Evolutionary conservation across 805 yeast species (phyloP).

Genomic region (Komagataella ulmi): DNA sequence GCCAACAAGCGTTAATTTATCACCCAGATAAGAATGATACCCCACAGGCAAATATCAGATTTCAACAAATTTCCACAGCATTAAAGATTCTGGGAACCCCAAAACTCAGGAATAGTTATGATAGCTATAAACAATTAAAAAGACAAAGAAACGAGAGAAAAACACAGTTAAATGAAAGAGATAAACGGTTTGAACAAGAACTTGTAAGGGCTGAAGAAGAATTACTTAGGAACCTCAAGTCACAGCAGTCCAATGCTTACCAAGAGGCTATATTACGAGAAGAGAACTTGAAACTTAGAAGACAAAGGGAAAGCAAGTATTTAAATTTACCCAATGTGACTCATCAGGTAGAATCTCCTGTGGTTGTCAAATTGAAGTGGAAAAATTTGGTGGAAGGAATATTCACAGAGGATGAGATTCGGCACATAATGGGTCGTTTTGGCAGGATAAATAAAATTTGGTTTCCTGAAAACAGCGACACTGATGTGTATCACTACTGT

Average conservation of each 20-base stretch:
- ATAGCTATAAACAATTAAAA: constrained; percentile 6
- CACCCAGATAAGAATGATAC: constrained; percentile 23
- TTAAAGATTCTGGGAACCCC: constrained; percentile 10
- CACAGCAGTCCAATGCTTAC: constrained; percentile 1
- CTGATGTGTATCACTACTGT: constrained; percentile 24
- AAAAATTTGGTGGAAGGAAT: constrained; percentile 22
- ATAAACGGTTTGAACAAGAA: constrained; percentile 12
- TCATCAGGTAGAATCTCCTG: constrained; percentile 1
- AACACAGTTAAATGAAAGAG: constrained; percentile 5
- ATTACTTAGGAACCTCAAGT: constrained; percentile 7
- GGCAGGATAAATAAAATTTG: constrained; percentile 20
- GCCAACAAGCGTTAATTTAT: constrained; percentile 14
- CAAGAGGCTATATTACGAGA: constrained; percentile 9
- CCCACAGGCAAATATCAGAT: constrained; percentile 12
- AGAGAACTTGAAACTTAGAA: constrained; percentile 8
- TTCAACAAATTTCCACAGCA: constrained; percentile 15
- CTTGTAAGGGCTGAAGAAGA: constrained; percentile 17
- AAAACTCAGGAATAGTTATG: constrained; percentile 10
- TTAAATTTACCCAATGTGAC: neutral
- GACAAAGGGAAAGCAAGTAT: constrained; percentile 4
- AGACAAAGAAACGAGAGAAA: neutral
- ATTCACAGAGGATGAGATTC: constrained; percentile 19
- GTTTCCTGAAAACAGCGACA: constrained; percentile 3
- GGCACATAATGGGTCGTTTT: constrained; percentile 29
- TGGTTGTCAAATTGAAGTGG: constrained; percentile 26